phyloP scores from a whole-genome alignment of 225 moss, liverwort and hornwort genomes.

The Physcomitrellopsis africana region DNA sequence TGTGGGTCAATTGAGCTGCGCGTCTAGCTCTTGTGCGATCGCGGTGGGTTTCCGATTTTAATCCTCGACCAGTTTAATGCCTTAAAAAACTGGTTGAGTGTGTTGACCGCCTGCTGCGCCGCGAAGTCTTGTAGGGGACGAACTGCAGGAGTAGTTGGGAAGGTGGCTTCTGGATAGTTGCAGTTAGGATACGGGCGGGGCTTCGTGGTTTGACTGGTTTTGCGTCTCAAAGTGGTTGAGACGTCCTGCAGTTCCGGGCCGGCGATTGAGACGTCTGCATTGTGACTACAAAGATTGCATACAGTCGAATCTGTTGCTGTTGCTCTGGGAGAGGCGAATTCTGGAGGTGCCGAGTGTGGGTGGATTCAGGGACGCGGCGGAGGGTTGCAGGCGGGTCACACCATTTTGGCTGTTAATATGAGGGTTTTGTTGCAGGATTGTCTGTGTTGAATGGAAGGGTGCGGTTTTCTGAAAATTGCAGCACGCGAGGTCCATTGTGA shows the following conservation, averaged over 20 bases:
- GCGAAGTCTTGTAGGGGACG: too few species aligned
- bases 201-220: not conserved
- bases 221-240: not conserved
- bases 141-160: too few species aligned
- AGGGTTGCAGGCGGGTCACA: too few species aligned
- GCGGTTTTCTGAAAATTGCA: not conserved
- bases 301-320: too few species aligned
- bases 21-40: too few species aligned
- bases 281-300: not conserved
- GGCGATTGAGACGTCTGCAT: not conserved
- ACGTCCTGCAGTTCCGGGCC: not conserved
- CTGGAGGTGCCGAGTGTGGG: not conserved
- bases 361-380: not conserved
- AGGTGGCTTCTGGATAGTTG: not conserved
- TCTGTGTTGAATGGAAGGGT: not conserved
- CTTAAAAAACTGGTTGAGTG: too few species aligned
- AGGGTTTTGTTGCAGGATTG: too few species aligned
- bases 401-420: too few species aligned
- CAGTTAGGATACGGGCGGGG: not conserved
- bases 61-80: too few species aligned
- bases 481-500: not conserved
- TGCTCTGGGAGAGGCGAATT: not conserved
- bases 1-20: too few species aligned
- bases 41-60: too few species aligned
- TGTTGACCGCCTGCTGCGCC: too few species aligned